Evolutionary conservation across 129 eudicot species (phyloP).

Genomic region (Helianthus annuus): HanXRQr2.0-SUNRISE NC_035446.2:146751915-146752414

Average conservation of each 20-base stretch:
- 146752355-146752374: no score
- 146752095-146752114: neutral
- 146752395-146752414: no score
- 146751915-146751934: no score
- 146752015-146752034: no score
- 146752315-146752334: neutral
- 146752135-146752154: neutral
- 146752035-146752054: no score
- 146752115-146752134: neutral
- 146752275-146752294: neutral
- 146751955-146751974: no score
- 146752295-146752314: neutral
- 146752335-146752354: no score
- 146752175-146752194: neutral
- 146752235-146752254: conserved; percentile 9
- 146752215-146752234: conserved; percentile 34
- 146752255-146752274: conserved; percentile 2
- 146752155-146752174: neutral
- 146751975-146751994: no score
- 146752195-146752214: conserved; percentile 38
- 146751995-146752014: no score
- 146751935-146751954: no score
- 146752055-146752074: no score
- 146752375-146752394: no score
- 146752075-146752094: neutral